A percentile compares a stretch with the other conserved stretches of the same genome.
Conservation (phyloP, 2,329 filamentous ascomycete genomes). For the Penicillium sp. region DNA sequence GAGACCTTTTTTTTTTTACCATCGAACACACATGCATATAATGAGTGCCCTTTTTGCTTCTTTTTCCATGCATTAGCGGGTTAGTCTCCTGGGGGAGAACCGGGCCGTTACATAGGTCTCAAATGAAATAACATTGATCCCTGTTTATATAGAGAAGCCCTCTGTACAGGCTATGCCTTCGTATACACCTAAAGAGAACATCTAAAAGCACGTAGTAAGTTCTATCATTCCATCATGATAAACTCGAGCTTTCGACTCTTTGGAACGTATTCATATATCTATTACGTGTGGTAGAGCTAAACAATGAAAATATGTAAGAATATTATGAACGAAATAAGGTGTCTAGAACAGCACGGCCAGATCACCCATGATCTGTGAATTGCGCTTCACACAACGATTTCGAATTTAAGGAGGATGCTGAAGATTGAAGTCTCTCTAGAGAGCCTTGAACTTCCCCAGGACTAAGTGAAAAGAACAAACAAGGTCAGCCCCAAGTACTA, state of each 20-base stretch:
- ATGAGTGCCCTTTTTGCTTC: not conserved
- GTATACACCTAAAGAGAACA: too few species aligned
- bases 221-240: too few species aligned
- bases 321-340: not conserved
- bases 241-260: too few species aligned
- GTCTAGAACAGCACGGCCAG: not conserved
- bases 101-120: not conserved
- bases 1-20: not conserved
- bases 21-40: not conserved
- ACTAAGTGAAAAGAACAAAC: constrained; percentile 1
- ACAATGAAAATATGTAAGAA: not conserved
- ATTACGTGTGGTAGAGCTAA: not conserved
- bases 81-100: not conserved
- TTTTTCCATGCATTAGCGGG: constrained; percentile 2
- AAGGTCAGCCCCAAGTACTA: not conserved
- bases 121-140: not conserved
- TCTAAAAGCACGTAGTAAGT: too few species aligned
- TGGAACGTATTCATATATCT: not conserved
- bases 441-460: constrained; percentile 15
- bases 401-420: not conserved
- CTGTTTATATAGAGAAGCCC: not conserved
- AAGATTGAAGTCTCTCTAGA: not conserved
- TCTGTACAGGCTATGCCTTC: not conserved
- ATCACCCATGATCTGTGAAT: not conserved
- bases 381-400: not conserved